phyloP scores from a whole-genome alignment of 306 rosid genomes.

The Prinsepia uniflora region DNA sequence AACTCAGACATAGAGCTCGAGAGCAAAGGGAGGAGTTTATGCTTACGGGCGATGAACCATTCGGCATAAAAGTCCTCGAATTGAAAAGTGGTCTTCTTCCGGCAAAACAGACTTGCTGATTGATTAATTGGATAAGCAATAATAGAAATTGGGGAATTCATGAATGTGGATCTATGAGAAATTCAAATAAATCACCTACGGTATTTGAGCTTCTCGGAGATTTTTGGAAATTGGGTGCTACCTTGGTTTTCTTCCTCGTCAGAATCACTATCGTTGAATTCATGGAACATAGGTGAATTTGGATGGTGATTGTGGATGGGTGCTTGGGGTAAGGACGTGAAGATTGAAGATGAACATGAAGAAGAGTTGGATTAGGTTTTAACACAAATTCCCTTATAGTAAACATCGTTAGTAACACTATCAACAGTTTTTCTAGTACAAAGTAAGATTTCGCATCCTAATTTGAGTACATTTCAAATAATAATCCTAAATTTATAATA shows the following conservation, averaged over 20 bases:
- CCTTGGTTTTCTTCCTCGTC: slow-evolving; percentile 4
- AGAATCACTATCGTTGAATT: no score
- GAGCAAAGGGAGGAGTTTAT: slow-evolving; percentile 38
- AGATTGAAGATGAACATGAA: no score
- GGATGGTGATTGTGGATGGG: no score
- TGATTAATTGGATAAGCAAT: neutral
- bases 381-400: no score
- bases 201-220: slow-evolving; percentile 24
- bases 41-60: slow-evolving; percentile 34
- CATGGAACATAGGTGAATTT: no score
- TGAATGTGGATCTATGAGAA: neutral
- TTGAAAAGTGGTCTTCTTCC: slow-evolving; percentile 23
- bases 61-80: slow-evolving; percentile 40
- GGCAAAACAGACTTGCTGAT: slow-evolving; percentile 14
- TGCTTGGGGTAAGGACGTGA: no score
- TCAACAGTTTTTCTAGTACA: no score
- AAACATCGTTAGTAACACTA: no score
- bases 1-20: slow-evolving; percentile 28
- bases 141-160: neutral
- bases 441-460: no score
- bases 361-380: no score
- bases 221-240: slow-evolving; percentile 11
- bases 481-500: no score
- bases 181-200: neutral
- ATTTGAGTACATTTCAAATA: no score